Percentiles rank a stretch among this genome's conserved stretches.
phyloP scores from a whole-genome alignment of 306 rosid genomes.

The Carpinus fangiana region DNA sequence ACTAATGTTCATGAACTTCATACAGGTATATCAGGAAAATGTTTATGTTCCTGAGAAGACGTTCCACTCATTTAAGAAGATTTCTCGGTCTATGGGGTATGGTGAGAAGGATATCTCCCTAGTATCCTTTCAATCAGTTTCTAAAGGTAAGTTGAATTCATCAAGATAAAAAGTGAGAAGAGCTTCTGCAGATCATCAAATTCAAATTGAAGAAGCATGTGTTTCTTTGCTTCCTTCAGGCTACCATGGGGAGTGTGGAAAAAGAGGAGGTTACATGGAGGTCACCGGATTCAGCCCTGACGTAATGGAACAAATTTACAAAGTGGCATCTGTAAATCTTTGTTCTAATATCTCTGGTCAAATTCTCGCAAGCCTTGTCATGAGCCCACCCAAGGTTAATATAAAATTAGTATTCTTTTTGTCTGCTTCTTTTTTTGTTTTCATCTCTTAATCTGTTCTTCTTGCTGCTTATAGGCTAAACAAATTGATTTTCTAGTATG shows the following conservation, averaged over 20 bases:
- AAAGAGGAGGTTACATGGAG: conserved; percentile 96
- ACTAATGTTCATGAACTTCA: not conserved
- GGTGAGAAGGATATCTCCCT: conserved; percentile 67
- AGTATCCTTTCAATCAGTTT: conserved; percentile 86
- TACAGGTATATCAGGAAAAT: conserved; percentile 88
- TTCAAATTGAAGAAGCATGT: conserved; percentile 7
- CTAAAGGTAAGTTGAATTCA: conserved; percentile 61
- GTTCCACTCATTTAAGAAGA: conserved; percentile 86
- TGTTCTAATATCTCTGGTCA: conserved; percentile 91
- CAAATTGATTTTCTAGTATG: not conserved
- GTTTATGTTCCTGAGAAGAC: conserved; percentile 76
- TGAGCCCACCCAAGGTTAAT: conserved; percentile 90
- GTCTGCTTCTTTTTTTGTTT: not conserved
- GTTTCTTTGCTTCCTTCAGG: conserved; percentile 47
- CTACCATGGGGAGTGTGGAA: conserved; percentile 89
- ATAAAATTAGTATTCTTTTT: not conserved
- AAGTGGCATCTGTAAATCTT: conserved; percentile 85
- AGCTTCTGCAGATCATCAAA: not conserved
- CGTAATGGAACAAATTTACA: conserved; percentile 84
- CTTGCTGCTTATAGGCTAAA: not conserved
- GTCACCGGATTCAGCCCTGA: conserved; percentile 80
- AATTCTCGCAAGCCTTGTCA: conserved; percentile 85
- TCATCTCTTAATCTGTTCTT: not conserved
- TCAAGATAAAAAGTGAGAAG: not conserved
- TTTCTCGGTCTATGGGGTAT: conserved; percentile 81